Evolutionary conservation across 1,139 yeast genomes (phyloP).

Genomic region (Debaryomyces singareniensis): DNA sequence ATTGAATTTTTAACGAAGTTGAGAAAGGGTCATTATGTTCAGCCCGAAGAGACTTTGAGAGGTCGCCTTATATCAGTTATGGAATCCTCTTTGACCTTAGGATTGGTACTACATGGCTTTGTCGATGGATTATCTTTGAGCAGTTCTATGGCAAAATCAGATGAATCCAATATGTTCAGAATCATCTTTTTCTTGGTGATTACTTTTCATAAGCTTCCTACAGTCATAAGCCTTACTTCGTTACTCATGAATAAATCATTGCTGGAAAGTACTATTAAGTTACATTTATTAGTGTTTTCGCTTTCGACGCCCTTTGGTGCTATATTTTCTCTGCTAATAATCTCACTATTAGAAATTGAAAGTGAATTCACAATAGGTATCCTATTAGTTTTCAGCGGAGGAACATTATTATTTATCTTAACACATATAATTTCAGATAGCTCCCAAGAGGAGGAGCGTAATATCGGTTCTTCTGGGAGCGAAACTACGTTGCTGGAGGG

Average conservation of each 20-base stretch:
- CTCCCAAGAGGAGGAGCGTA: no score
- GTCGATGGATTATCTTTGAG: constrained; percentile 78
- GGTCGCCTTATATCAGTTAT: constrained; percentile 15
- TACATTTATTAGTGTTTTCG: constrained; percentile 43
- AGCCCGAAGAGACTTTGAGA: constrained; percentile 2
- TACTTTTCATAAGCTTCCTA: constrained; percentile 69
- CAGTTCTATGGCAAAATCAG: constrained; percentile 41
- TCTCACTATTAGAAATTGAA: constrained; percentile 21
- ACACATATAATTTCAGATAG: constrained; percentile 50
- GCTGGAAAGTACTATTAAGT: constrained; percentile 22
- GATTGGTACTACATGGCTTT: constrained; percentile 59
- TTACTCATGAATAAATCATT: constrained; percentile 40
- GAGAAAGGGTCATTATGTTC: not conserved
- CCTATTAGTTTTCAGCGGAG: constrained; percentile 58
- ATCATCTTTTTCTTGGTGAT: constrained; percentile 54
- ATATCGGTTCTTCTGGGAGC: no score
- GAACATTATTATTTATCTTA: constrained; percentile 68
- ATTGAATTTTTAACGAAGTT: constrained; percentile 25
- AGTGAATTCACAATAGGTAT: constrained; percentile 43
- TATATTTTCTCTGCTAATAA: constrained; percentile 35
- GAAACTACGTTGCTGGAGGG: no score
- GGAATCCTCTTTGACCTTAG: constrained; percentile 45
- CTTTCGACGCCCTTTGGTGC: constrained; percentile 50
- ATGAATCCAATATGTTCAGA: constrained; percentile 36
- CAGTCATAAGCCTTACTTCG: constrained; percentile 63